Conservation (phyloP, 2,329 filamentous ascomycete genomes). For the Cadophora gregata region DNA sequence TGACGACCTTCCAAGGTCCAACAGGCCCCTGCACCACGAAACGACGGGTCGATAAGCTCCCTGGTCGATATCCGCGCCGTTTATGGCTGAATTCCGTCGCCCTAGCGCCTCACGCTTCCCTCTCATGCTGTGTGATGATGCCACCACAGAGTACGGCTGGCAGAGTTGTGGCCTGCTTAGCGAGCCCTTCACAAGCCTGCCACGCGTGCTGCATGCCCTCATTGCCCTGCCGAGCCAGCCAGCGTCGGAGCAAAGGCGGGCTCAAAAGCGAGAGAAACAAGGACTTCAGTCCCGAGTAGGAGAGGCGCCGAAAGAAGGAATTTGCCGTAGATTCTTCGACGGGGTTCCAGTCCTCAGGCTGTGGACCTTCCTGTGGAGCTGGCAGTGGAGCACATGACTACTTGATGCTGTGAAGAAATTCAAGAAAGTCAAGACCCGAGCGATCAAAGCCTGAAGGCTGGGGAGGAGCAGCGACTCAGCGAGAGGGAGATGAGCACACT, state of each 20-base stretch:
- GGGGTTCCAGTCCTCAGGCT: constrained; percentile 14
- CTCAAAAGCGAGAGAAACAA: background rate
- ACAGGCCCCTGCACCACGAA: constrained; percentile 4
- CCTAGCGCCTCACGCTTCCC: constrained; percentile 31
- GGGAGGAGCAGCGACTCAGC: background rate
- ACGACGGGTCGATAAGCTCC: constrained; percentile 19
- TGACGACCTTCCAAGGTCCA: constrained; percentile 2
- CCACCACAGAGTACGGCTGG: background rate
- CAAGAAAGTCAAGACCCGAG: background rate
- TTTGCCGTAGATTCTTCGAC: constrained; percentile 8
- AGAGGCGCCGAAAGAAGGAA: constrained; percentile 9
- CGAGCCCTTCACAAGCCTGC: constrained; percentile 4
- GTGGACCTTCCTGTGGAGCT: constrained; percentile 15
- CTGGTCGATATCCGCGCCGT: constrained; percentile 23
- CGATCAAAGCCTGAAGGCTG: background rate
- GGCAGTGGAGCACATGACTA: no score
- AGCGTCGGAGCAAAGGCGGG: background rate
- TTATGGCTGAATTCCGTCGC: constrained; percentile 28
- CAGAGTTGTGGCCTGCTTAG: background rate
- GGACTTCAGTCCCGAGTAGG: background rate
- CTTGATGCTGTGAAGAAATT: background rate
- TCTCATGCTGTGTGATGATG: constrained; percentile 19
- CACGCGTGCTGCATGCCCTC: no score
- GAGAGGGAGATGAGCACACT: background rate
- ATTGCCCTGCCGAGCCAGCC: constrained; percentile 10